Percentiles rank a stretch among this genome's conserved stretches.
Conservation (phyloP, 2,329 filamentous ascomycete genomes). For the Aspergillus caelatus region DNA sequence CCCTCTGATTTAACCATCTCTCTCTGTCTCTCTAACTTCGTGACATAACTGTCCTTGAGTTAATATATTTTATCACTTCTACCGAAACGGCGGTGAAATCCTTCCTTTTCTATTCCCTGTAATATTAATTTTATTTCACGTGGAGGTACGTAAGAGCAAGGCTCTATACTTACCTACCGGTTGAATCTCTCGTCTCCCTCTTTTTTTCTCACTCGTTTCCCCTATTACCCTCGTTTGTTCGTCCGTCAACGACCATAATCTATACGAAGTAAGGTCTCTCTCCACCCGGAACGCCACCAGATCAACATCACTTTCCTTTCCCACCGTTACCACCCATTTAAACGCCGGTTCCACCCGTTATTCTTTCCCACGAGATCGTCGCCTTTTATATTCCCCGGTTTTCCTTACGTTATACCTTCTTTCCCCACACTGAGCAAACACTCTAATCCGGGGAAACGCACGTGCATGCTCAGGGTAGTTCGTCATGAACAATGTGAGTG, state of each 20-base stretch:
- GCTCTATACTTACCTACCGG: background rate
- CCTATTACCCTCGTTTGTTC: background rate
- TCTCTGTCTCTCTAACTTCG: background rate
- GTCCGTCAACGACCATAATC: background rate
- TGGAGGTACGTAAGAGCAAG: background rate
- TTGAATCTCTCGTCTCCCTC: background rate
- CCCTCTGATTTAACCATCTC: background rate
- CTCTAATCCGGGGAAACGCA: conserved; percentile 9
- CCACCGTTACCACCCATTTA: background rate
- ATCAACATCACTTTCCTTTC: background rate
- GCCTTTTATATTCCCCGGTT: background rate
- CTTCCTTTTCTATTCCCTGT: background rate
- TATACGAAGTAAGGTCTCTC: background rate
- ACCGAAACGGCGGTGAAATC: conserved; percentile 4
- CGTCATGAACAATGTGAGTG: conserved; percentile 15
- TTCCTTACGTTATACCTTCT: background rate
- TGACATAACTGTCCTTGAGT: background rate
- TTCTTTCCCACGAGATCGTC: background rate
- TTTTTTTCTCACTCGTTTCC: background rate
- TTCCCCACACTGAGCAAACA: conserved; percentile 4
- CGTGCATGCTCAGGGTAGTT: background rate
- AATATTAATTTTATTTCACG: background rate
- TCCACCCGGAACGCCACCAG: background rate
- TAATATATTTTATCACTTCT: background rate
- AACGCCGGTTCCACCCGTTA: conserved; percentile 4